Base-by-base conservation (phyloP, 1,284 basidiomycete species). In the Salmacisia buchloeana region DNA sequence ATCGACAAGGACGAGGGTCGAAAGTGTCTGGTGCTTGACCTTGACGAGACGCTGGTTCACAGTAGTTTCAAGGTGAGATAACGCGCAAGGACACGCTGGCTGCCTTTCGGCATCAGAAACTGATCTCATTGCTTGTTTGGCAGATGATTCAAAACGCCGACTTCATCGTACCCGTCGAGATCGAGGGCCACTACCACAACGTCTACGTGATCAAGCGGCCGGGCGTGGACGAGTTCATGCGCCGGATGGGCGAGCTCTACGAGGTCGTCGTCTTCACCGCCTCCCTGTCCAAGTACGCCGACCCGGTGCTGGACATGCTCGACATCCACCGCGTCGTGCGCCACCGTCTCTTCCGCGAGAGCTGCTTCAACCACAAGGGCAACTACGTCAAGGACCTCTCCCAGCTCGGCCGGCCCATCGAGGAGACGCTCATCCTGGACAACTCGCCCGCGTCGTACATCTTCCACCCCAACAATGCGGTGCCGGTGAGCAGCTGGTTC, bases 341-440 rank as follows among this genome's bases (percentile, higher is more conserved):
- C n/a, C 94, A 99, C 81, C 86, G 96, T 62, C 82, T 99, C 60
- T 99, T 99, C 87, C 85, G 94, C 64, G 94, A 99, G 83, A 94
- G 91, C 76, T 99, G 94, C 82, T 97, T 97, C 82, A 97, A 97
- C 80, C 96, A 98, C 82, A 90, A 90, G 81, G 96, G 96, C 61
- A 98, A 96, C 83, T 98, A 97, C 80, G 96, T 99, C 81, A 99
- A 98, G 86, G 96, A 99, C 81, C 84, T 99, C 36, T 97, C 92
- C 45, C 96, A 97, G 82, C 85, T 99, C 43, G 94, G 94, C 38
- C 87, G 94, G 31, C 90, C 91, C 6, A 92, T 97, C 70, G 85
- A 86, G 41, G 92, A 94, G 76, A 91, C 90, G 66, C 97, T 98
- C 77, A 98, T 98, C 82, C 87, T 99, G 70, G 94, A 98, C 83